Base-by-base conservation (phyloP, 2,329 filamentous ascomycete genomes). In the Trichoderma sp. region DNA sequence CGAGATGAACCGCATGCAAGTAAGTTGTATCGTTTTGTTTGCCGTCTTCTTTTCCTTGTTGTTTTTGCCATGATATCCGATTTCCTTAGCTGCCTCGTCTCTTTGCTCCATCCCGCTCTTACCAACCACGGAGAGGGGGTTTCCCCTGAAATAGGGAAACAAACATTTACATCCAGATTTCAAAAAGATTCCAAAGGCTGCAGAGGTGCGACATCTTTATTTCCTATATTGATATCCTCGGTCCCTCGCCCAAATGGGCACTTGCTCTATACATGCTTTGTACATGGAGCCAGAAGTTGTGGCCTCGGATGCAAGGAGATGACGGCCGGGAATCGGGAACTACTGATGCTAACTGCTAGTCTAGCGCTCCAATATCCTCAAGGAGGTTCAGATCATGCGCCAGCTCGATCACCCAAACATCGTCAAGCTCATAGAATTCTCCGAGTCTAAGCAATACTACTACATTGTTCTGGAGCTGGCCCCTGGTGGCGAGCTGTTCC, bases 341-440 rank as follows among this genome's bases (percentile, higher is more conserved):
- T 67, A 69, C 34, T 70, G 63, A 69, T 74, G 70, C 78, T 79
- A 70, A 80, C 74, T 45, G 13, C 22, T 53, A 19, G 22, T 39
- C n/a, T 79, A 99, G 95, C 88, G 95, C 81, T 92, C 94, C 71
- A 99, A 98, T 76, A 98, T 99, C 72, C 83, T 99, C 70, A 99
- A 99, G 81, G 95, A 99, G 80, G 95, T 99, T 15, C 92, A 97
- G 76, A 99, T 99, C 73, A 99, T 99, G 94, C 92, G 94, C 71
- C 92, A 96, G 75, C 85, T 99, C 57, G 93, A 98, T 72, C 95
- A 99, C 73, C 94, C 94, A 70, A 98, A 98, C 77, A 95, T 99
- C 70, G 89, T 97, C 79, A 94, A 93, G 77, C 87, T 99, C 68
- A 86, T 98, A 74, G 93, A 97, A 75, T 98, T 98, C 77, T 91